A percentile compares a stretch with the other conserved stretches of the same genome.
Evolutionary conservation across 163 green algal species (phyloP).

Genomic region (Scenedesmus sp.): DNA sequence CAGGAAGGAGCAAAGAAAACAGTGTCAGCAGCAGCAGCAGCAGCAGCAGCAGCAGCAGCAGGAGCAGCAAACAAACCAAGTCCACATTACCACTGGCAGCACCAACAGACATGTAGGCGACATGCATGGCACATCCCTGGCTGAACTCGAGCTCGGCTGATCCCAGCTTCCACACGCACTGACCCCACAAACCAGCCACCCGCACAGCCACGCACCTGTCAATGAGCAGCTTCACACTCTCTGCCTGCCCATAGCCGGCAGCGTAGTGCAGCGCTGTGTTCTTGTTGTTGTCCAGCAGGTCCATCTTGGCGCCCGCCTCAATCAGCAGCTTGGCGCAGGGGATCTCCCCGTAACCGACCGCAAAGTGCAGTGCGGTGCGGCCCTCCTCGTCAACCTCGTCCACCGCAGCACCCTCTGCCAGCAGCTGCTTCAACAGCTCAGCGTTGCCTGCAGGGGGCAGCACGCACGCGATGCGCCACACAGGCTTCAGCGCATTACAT

Average conservation of each 20-base stretch:
- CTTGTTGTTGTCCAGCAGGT: slow-evolving; percentile 95
- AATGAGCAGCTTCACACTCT: slow-evolving; percentile 84
- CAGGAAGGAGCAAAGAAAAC: not conserved
- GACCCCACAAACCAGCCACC: too few relatives aligned
- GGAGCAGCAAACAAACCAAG: too few relatives aligned
- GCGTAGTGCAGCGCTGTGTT: slow-evolving; percentile 99
- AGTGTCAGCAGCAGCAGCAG: slow-evolving; percentile 39
- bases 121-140: too few relatives aligned
- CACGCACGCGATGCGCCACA: too few relatives aligned
- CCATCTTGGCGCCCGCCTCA: slow-evolving; percentile 76
- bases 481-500: too few relatives aligned
- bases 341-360: slow-evolving; percentile 91
- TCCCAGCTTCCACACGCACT: too few relatives aligned
- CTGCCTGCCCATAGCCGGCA: slow-evolving; percentile 95
- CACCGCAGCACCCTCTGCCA: slow-evolving; percentile 80
- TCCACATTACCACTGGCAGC: too few relatives aligned
- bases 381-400: slow-evolving; percentile 96
- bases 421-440: slow-evolving; percentile 88
- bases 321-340: slow-evolving; percentile 82
- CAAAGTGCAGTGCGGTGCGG: slow-evolving; percentile 97
- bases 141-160: too few relatives aligned
- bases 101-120: not conserved
- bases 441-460: slow-evolving; percentile 86
- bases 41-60: not conserved
- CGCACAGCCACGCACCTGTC: too few relatives aligned